phyloP scores from a whole-genome alignment of 805 yeast species.

The Ogataea nakhonphanomensis region DNA sequence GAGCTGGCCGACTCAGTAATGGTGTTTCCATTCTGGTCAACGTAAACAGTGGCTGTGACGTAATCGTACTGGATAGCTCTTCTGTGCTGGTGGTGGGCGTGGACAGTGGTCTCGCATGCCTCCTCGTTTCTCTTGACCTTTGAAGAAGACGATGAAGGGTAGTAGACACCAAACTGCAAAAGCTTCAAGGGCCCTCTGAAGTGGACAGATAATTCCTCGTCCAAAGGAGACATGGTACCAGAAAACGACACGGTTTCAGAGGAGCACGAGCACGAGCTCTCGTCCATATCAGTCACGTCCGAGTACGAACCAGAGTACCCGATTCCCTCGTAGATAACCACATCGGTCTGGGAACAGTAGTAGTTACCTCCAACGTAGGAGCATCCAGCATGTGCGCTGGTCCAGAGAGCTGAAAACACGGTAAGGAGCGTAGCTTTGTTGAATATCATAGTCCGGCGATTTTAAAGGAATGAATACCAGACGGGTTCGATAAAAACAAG shows the following conservation, averaged over 20 bases:
- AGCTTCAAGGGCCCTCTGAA: conserved; percentile 86
- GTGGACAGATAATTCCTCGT: conserved; percentile 84
- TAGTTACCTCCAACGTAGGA: conserved; percentile 64
- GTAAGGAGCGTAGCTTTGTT: conserved; percentile 21
- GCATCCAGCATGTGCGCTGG: conserved; percentile 26
- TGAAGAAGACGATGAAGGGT: conserved; percentile 49
- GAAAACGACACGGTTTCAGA: conserved; percentile 54
- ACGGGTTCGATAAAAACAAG: conserved; percentile 2
- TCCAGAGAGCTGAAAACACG: conserved; percentile 21
- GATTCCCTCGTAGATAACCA: conserved; percentile 52
- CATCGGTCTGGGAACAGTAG: conserved; percentile 72
- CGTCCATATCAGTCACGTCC: conserved; percentile 72
- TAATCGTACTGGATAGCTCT: conserved; percentile 63
- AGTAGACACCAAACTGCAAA: conserved; percentile 86
- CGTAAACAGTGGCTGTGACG: conserved; percentile 76
- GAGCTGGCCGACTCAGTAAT: conserved; percentile 26
- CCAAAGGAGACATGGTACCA: conserved; percentile 74
- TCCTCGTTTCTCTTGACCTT: conserved; percentile 33
- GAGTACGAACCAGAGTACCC: conserved; percentile 79
- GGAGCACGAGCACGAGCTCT: conserved; percentile 63
- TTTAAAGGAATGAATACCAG: conserved; percentile 13
- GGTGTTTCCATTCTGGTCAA: conserved; percentile 55
- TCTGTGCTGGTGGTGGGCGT: conserved; percentile 49
- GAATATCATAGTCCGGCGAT: conserved; percentile 21
- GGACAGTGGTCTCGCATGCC: conserved; percentile 44